phyloP scores from a whole-genome alignment of 108 stramenopile species.

The Fistulifera pelliculosa region DNA sequence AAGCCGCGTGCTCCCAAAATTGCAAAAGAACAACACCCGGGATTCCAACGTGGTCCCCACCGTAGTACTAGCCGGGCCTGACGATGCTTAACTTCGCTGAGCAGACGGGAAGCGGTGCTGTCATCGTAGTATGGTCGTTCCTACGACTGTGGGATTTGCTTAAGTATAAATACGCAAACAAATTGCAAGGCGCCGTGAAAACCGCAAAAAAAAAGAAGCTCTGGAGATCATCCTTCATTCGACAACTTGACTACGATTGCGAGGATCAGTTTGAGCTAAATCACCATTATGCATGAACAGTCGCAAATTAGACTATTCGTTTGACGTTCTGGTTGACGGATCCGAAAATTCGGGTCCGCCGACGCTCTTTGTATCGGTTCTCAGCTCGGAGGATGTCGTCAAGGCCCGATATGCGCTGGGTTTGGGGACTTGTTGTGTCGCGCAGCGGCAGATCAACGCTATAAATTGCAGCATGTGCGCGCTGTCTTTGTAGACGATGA shows the following conservation, averaged over 20 bases:
- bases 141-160: no score
- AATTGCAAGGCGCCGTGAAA: no score
- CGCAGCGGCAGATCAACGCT: slow-evolving; percentile 60
- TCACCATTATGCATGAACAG: not conserved
- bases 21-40: slow-evolving; percentile 2
- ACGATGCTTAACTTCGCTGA: slow-evolving; percentile 79
- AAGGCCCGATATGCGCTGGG: slow-evolving; percentile 57
- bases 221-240: no score
- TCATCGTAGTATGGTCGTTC: slow-evolving; percentile 72
- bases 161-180: no score
- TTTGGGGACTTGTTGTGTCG: slow-evolving; percentile 49
- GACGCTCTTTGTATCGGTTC: slow-evolving; percentile 61
- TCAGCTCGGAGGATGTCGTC: slow-evolving; percentile 9
- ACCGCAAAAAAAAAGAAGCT: no score
- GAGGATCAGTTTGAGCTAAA: not conserved
- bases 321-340: slow-evolving; percentile 68
- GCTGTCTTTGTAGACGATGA: slow-evolving; percentile 19
- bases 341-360: slow-evolving; percentile 54
- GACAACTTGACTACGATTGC: no score
- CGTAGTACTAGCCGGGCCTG: slow-evolving; percentile 67
- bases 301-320: slow-evolving; percentile 12
- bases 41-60: slow-evolving; percentile 6
- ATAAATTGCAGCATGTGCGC: slow-evolving; percentile 31
- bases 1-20: no score
- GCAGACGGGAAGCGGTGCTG: slow-evolving; percentile 78